phyloP scores from a whole-genome alignment of 1,284 basidiomycete genomes.

The Marasmius oreades region DNA sequence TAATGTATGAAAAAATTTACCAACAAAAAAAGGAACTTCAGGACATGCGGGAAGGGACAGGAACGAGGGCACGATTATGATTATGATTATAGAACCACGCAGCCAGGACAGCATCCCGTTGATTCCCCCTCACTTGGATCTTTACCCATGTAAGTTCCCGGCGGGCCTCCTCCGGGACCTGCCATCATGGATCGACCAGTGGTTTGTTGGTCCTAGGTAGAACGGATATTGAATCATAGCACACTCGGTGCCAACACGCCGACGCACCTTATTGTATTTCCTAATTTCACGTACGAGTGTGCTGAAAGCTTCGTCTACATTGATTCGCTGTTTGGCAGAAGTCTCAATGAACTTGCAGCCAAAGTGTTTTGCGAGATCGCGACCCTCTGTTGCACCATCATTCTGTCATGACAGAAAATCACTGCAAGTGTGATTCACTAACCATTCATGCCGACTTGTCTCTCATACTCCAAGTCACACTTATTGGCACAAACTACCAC shows the following conservation, averaged over 20 bases:
- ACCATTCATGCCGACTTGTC: slow-evolving; percentile 97
- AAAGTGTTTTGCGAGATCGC: slow-evolving; percentile 95
- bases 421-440: slow-evolving; percentile 23
- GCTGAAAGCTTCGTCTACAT: slow-evolving; percentile 98
- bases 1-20: slow-evolving; percentile 6
- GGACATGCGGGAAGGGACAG: slow-evolving; percentile 3
- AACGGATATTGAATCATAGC: slow-evolving; percentile 1
- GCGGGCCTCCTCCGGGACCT: slow-evolving; percentile 26
- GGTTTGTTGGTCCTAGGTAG: slow-evolving; percentile 39
- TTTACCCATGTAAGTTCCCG: slow-evolving; percentile 28
- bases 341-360: slow-evolving; percentile 98
- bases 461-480: slow-evolving; percentile 96
- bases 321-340: slow-evolving; percentile 97
- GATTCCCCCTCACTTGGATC: slow-evolving; percentile 36
- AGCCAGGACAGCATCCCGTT: slow-evolving; percentile 55
- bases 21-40: too few species aligned
- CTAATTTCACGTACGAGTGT: slow-evolving; percentile 96
- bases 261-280: slow-evolving; percentile 84
- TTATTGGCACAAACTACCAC: slow-evolving; percentile 99
- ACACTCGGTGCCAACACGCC: slow-evolving; percentile 4
- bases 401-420: background rate
- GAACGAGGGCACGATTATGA: background rate
- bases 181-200: slow-evolving; percentile 35
- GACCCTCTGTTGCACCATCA: slow-evolving; percentile 71
- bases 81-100: slow-evolving; percentile 53